These are phyloP conservation scores for Lyophyllum shimeji DNA, from an alignment of 768 basidiomycete species.

Conservation along the genomic window DNA sequence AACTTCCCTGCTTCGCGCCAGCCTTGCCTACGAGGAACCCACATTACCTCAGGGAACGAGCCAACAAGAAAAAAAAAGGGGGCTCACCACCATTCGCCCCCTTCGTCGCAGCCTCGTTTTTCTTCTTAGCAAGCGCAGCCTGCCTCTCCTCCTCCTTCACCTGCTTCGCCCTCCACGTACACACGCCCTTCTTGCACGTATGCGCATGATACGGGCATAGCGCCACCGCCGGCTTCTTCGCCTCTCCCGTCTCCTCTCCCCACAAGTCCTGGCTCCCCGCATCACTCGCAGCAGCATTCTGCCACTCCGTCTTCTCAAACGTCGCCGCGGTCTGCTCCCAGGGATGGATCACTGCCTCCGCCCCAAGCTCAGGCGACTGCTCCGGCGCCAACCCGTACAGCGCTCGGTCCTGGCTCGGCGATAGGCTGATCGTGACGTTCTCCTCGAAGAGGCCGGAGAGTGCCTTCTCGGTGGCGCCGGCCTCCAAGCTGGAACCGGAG, in stretches of 20 bases:
- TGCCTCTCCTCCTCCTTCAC: slow-evolving; percentile 23
- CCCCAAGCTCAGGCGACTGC: slow-evolving; percentile 17
- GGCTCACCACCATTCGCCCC: not conserved
- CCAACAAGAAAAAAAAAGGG: not conserved
- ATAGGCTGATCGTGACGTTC: slow-evolving; percentile 20
- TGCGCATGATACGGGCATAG: slow-evolving; percentile 30
- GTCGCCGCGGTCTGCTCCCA: slow-evolving; percentile 19
- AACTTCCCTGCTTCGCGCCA: slow-evolving; percentile 4
- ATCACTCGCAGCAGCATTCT: not conserved
- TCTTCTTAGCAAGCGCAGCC: slow-evolving; percentile 10
- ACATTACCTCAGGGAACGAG: not conserved
- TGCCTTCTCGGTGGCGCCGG: not conserved
- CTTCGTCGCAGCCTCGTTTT: slow-evolving; percentile 5
- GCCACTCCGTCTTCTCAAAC: slow-evolving; percentile 5
- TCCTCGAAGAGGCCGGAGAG: slow-evolving; percentile 12
- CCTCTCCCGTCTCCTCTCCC: slow-evolving; percentile 18
- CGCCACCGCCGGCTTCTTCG: slow-evolving; percentile 15
- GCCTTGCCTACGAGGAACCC: not conserved
- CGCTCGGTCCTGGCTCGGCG: slow-evolving; percentile 23
- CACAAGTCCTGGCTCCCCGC: slow-evolving; percentile 21
- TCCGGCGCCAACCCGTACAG: slow-evolving; percentile 16
- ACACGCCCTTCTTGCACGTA: slow-evolving; percentile 38
- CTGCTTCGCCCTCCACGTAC: slow-evolving; percentile 28
- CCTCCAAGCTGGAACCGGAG: slow-evolving; percentile 8
- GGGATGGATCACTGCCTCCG: slow-evolving; percentile 20